Base-by-base conservation (phyloP, 768 basidiomycete genomes). In the Pulveroboletus sp. region DNA sequence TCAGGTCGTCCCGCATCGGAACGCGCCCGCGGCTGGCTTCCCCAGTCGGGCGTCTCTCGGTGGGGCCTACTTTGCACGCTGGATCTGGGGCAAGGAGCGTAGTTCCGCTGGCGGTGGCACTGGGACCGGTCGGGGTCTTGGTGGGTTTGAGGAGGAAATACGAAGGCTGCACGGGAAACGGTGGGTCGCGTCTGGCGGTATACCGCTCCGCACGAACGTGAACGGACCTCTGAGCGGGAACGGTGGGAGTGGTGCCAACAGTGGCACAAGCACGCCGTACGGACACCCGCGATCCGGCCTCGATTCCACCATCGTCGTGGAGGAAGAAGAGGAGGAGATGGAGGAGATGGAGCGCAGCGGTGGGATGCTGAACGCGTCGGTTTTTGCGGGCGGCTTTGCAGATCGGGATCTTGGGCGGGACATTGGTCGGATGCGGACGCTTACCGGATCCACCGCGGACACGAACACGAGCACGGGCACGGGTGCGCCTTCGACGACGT, bases 111-210 rank as follows among this genome's bases (percentile, higher is more conserved):
- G 52, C 15, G 60, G 63, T 24, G 61, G 58, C 8, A 61, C 71
- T 4, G 70, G 74, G 32, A 43, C 66, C 26, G 59, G 51, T 2
- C 57, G 69, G 27, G 75, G 72, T 4, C 71, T 81, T 21, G 79
- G 77, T 21, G 81, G 78, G 24, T 92, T 86, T 55, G 89, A 92
- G 62, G 90, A 92, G 49, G 89, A 92, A 68, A 78, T 90, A 47
- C 74, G 79, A 50, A 69, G 86, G 58, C 59, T 92, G 43, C 71
- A 88, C 33, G 78, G 78, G 39, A 89, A 87, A 66, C 74, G 87
- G 46, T 91, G 89, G 89, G 75, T 81, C 3, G 76, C 80, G 14
- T 82, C 76, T 2, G 79, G 81, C n/a, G 80, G 80, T 4, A 69
- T 68, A 14, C 75, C 80, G 3, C 54, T 83, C 37, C 75, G 83